These are phyloP conservation scores for Cokeromyces recurvatus DNA, from an alignment of 371 early-diverging fungal species.

Conservation along the genomic window DNA sequence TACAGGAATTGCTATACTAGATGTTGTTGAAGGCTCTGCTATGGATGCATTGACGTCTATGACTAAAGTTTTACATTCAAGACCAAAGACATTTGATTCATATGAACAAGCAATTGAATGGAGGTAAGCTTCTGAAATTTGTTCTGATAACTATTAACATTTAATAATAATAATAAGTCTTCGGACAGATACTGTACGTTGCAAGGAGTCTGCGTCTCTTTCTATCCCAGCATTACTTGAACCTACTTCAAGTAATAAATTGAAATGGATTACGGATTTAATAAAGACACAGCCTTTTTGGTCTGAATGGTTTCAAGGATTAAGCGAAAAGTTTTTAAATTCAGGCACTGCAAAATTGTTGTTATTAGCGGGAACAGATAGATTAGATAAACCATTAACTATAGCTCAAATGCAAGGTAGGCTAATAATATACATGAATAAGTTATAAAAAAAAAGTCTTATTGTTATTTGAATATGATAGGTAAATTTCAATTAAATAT, in stretches of 20 bases:
- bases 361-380: slow-evolving; percentile 87
- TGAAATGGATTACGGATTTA: slow-evolving; percentile 74
- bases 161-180: too few relatives aligned
- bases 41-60: slow-evolving; percentile 74
- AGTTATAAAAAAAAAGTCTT: too few relatives aligned
- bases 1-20: slow-evolving; percentile 74
- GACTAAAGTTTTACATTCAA: slow-evolving; percentile 49
- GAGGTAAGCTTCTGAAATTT: too few relatives aligned
- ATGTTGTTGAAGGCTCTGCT: slow-evolving; percentile 90
- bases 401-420: slow-evolving; percentile 97
- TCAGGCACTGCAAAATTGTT: slow-evolving; percentile 74
- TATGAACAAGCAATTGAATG: slow-evolving; percentile 68
- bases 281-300: slow-evolving; percentile 69
- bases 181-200: slow-evolving; percentile 60
- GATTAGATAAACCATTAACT: slow-evolving; percentile 85
- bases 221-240: slow-evolving; percentile 67
- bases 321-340: slow-evolving; percentile 77
- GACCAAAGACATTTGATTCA: slow-evolving; percentile 60
- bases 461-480: not conserved
- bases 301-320: slow-evolving; percentile 83
- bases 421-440: not conserved
- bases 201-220: slow-evolving; percentile 67
- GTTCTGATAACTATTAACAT: too few relatives aligned
- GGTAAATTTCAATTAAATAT: slow-evolving; percentile 87
- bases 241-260: slow-evolving; percentile 14